Conservation (phyloP, 2,329 filamentous ascomycete species). For the Didymella sp. region DNA sequence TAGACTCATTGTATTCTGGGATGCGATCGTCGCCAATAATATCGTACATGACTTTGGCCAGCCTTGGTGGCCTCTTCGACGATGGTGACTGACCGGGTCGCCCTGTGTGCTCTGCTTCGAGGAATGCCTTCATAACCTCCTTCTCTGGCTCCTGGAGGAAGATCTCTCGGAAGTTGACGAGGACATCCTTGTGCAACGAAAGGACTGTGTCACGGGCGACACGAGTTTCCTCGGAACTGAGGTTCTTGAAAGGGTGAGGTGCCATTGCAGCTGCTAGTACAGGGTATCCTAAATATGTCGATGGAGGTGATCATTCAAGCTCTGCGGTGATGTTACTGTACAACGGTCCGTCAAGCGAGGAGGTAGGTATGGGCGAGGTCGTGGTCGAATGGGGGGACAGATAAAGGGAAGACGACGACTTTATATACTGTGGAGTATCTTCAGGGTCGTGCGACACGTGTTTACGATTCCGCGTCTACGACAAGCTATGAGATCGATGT, state of each 20-base stretch:
- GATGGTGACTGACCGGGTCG: conserved; percentile 46
- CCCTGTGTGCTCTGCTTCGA: conserved; percentile 56
- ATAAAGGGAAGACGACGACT: not conserved
- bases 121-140: conserved; percentile 55
- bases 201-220: conserved; percentile 59
- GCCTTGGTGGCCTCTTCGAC: conserved; percentile 56
- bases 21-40: conserved; percentile 60
- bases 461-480: conserved; percentile 18
- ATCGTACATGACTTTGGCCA: conserved; percentile 64
- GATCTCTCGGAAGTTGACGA: conserved; percentile 59
- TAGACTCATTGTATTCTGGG: conserved; percentile 62
- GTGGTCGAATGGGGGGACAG: not conserved
- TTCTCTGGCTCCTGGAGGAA: conserved; percentile 61
- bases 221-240: conserved; percentile 63
- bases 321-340: not conserved
- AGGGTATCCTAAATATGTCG: not conserved
- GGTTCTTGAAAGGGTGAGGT: conserved; percentile 62
- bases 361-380: not conserved
- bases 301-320: not conserved
- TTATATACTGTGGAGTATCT: conserved; percentile 9
- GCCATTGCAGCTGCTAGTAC: conserved; percentile 37
- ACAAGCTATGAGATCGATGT: conserved; percentile 8
- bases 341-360: not conserved
- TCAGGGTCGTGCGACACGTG: conserved; percentile 1
- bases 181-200: conserved; percentile 45